These are phyloP conservation scores for Hebeloma cylindrosporum DNA, from an alignment of 768 basidiomycete species.

Conservation along the genomic window DNA sequence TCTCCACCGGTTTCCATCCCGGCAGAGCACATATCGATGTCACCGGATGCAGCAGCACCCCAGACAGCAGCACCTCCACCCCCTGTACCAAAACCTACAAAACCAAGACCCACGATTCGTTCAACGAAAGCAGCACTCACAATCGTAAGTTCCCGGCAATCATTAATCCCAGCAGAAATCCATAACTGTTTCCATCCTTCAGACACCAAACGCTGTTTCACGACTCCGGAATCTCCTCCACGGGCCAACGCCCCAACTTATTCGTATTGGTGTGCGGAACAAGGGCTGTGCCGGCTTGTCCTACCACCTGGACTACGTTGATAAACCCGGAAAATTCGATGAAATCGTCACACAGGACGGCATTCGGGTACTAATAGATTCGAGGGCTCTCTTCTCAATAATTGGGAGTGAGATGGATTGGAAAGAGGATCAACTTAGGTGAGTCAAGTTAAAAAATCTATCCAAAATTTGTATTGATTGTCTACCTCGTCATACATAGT, in stretches of 20 bases:
- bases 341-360: constrained; percentile 97
- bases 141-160: constrained; percentile 49
- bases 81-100: constrained; percentile 61
- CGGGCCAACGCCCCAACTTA: constrained; percentile 86
- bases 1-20: constrained; percentile 56
- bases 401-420: constrained; percentile 99
- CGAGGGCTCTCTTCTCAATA: constrained; percentile 95
- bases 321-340: constrained; percentile 86
- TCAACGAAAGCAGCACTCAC: constrained; percentile 76
- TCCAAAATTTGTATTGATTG: background rate
- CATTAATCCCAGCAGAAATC: too few relatives aligned
- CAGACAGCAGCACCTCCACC: constrained; percentile 74
- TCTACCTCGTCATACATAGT: constrained; percentile 36
- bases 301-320: constrained; percentile 95
- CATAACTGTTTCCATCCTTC: constrained; percentile 3
- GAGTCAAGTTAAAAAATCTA: constrained; percentile 34
- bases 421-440: constrained; percentile 91
- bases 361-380: constrained; percentile 91
- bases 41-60: constrained; percentile 63
- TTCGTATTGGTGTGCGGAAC: constrained; percentile 94
- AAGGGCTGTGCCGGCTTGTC: constrained; percentile 91
- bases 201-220: constrained; percentile 81
- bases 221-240: constrained; percentile 72
- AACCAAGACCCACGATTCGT: constrained; percentile 62
- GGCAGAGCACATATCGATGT: constrained; percentile 40